Evolutionary conservation across 2,329 filamentous ascomycete species (phyloP), one percentile per base, ranked within the genome.

Genomic region (Leptographium lundbergii): DNA sequence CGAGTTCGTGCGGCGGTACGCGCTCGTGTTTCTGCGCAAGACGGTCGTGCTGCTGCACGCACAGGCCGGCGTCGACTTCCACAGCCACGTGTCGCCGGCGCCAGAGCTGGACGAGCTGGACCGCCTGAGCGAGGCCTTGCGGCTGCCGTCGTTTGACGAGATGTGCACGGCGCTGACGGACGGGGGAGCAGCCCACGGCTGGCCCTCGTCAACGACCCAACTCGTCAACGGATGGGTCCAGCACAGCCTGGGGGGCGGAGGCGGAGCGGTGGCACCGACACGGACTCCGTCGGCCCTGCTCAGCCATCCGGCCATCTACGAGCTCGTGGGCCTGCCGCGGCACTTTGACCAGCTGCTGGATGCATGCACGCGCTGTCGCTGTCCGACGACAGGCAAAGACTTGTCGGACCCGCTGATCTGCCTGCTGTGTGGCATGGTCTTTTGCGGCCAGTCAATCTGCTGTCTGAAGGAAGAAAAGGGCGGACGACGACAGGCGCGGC

Each of bases 371-470:
- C 85, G 85, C 63, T 78, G 87, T 57, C 85, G 81, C 56, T 99
- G 94, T 68, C 91, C 91, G 0, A 95, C 86, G 2, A 96, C 90
- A 1, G 91, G 91, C 64, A 95, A 94, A 69, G 92, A 96, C 65
- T 75, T 99, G 56, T 87, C 86, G 2, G 95, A 99, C 70, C 91
- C 94, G 0, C 89, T 88, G 63, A 82, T 99, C 45, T 99, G 94
- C 68, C 80, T 99, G 47, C 90, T 96, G 74, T 99, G 94, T 69
- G 92, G 94, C 39, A 91, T 91, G n/a, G 89, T 99, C 48, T 92
- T 96, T 72, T 99, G 94, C 73, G 90, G 88, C 11, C 94, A 99
- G 75, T 90, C 88, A 53, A 87, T 91, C 54, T 99, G 94, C 74
- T 99, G 94, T 70, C 83, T 89, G 68, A 85, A 84, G 66, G 77